A percentile compares a stretch with the other conserved stretches of the same genome.
phyloP scores from a whole-genome alignment of 164 flowering plant species.

The Litsea cubeba region DNA sequence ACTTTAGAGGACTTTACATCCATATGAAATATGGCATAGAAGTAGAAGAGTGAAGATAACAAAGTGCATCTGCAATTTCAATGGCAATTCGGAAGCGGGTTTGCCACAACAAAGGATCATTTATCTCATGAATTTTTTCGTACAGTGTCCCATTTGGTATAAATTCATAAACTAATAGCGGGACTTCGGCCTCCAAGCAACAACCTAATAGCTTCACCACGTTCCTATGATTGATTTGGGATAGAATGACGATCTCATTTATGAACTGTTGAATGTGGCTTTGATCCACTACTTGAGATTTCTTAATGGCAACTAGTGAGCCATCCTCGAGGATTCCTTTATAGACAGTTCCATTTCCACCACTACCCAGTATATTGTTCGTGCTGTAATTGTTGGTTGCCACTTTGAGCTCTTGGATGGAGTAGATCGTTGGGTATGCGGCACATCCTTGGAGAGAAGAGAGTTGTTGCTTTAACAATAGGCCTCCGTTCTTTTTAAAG shows the following conservation, averaged over 20 bases:
- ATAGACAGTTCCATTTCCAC: conserved; percentile 41
- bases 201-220: conserved; percentile 42
- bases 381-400: conserved; percentile 39
- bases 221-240: conserved; percentile 44
- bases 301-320: conserved; percentile 37
- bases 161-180: conserved; percentile 42
- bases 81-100: conserved; percentile 33
- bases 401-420: conserved; percentile 29
- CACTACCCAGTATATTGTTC: conserved; percentile 31
- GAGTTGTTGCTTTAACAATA: conserved; percentile 26
- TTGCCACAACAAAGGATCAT: conserved; percentile 23
- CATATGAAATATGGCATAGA: conserved; percentile 38
- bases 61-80: conserved; percentile 40
- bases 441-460: conserved; percentile 15
- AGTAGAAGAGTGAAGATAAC: conserved; percentile 41
- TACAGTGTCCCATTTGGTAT: conserved; percentile 38
- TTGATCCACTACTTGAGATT: conserved; percentile 32
- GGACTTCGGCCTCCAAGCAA: conserved; percentile 42
- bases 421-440: conserved; percentile 1
- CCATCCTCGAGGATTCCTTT: conserved; percentile 30
- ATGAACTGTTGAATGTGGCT: conserved; percentile 37
- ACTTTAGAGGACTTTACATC: conserved; percentile 41
- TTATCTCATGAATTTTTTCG: conserved; percentile 26
- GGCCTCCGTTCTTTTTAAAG: conserved; percentile 25
- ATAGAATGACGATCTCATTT: conserved; percentile 38